Conservation (phyloP, 2,329 filamentous ascomycete species). For the Fusarium sp. region DNA sequence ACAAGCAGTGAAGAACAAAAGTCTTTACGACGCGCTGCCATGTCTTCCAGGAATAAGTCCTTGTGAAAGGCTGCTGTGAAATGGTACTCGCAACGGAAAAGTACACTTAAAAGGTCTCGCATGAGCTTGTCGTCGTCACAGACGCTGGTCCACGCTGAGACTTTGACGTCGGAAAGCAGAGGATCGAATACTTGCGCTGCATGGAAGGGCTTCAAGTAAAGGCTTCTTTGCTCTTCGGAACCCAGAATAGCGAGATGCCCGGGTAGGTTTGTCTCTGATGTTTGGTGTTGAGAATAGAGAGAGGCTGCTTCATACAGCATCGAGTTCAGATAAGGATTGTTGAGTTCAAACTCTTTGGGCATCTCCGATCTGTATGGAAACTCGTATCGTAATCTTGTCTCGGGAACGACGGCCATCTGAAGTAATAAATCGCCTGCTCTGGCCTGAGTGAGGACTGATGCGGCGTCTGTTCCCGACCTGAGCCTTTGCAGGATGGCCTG, state of each 20-base stretch:
- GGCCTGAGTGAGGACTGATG: slow-evolving; percentile 47
- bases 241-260: not conserved
- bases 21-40: slow-evolving; percentile 41
- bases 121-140: slow-evolving; percentile 49
- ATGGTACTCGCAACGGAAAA: slow-evolving; percentile 50
- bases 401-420: slow-evolving; percentile 50
- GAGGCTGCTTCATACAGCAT: slow-evolving; percentile 41
- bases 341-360: slow-evolving; percentile 10
- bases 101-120: slow-evolving; percentile 42
- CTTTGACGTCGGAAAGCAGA: slow-evolving; percentile 41
- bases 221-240: slow-evolving; percentile 24
- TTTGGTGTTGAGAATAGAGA: not conserved
- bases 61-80: slow-evolving; percentile 52
- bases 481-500: slow-evolving; percentile 48
- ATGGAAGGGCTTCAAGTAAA: slow-evolving; percentile 51
- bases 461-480: slow-evolving; percentile 46
- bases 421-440: slow-evolving; percentile 50
- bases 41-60: slow-evolving; percentile 52
- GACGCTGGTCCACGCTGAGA: slow-evolving; percentile 51
- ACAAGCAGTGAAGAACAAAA: slow-evolving; percentile 55
- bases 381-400: slow-evolving; percentile 51
- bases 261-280: not conserved
- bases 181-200: slow-evolving; percentile 49
- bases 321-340: slow-evolving; percentile 44
- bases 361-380: slow-evolving; percentile 49